Conservation (phyloP, 768 basidiomycete species). For the Crassisporium funariophilum region DNA sequence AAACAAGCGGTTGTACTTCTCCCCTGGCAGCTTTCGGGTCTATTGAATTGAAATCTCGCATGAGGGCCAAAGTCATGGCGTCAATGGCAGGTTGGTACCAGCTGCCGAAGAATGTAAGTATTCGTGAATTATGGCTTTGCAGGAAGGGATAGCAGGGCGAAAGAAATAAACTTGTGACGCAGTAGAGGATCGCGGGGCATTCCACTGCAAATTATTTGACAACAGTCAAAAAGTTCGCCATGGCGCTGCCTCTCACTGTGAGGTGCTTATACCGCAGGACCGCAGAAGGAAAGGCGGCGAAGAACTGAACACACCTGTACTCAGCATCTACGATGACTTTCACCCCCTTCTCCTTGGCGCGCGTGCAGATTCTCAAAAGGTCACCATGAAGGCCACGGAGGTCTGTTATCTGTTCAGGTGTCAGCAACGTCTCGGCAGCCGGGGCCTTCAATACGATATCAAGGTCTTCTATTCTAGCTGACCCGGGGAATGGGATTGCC, state of each 20-base stretch:
- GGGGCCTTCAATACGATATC: constrained; percentile 45
- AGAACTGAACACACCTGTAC: constrained; percentile 65
- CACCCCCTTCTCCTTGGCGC: constrained; percentile 62
- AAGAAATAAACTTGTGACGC: too few relatives aligned
- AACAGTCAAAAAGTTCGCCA: too few relatives aligned
- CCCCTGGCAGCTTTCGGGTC: constrained; percentile 1
- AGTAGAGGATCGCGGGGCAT: too few relatives aligned
- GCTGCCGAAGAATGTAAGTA: constrained; percentile 25
- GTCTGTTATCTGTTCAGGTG: constrained; percentile 56
- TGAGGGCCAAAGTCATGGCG: constrained; percentile 72
- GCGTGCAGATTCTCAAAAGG: constrained; percentile 63
- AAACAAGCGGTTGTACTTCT: constrained; percentile 68
- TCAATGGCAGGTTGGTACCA: constrained; percentile 87
- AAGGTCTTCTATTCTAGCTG: constrained; percentile 60
- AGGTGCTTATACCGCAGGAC: too few relatives aligned
- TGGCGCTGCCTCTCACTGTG: too few relatives aligned
- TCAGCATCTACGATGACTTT: constrained; percentile 86
- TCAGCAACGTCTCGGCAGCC: constrained; percentile 32
- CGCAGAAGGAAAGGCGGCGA: too few relatives aligned
- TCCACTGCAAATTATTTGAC: too few relatives aligned
- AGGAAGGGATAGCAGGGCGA: too few relatives aligned
- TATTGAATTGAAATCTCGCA: constrained; percentile 74
- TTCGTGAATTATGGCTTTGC: not conserved
- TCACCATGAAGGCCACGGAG: constrained; percentile 65
- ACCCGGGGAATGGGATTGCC: constrained; percentile 68